Conservation (phyloP, 1,284 basidiomycete species). For the Ganoderma lingzhi region DNA sequence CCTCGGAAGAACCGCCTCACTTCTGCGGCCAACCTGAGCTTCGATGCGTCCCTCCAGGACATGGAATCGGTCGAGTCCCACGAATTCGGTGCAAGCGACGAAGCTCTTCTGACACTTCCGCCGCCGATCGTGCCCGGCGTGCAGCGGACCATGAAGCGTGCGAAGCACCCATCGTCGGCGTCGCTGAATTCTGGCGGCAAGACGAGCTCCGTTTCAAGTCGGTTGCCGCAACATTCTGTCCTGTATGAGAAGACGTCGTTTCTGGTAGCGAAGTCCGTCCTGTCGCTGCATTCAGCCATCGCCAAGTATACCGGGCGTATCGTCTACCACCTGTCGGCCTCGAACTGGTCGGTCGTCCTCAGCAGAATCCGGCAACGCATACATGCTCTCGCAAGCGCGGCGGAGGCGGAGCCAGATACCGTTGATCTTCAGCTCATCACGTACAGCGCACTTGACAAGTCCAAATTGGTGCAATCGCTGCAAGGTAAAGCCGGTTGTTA, state of each 20-base stretch:
- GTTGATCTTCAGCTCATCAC: slow-evolving; percentile 81
- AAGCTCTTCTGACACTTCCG: slow-evolving; percentile 21
- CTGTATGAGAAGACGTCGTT: slow-evolving; percentile 75
- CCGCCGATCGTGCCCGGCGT: slow-evolving; percentile 28
- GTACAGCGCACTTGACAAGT: slow-evolving; percentile 73
- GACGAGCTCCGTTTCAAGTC: slow-evolving; percentile 46
- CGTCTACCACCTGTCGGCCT: slow-evolving; percentile 88
- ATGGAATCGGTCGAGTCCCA: slow-evolving; percentile 65
- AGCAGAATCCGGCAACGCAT: slow-evolving; percentile 80
- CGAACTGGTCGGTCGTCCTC: slow-evolving; percentile 89
- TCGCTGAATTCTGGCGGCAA: slow-evolving; percentile 52
- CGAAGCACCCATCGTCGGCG: slow-evolving; percentile 48
- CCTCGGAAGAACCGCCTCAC: slow-evolving; percentile 64
- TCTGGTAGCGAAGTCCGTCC: slow-evolving; percentile 63
- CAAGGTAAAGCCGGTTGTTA: slow-evolving; percentile 54
- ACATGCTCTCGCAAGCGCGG: slow-evolving; percentile 61
- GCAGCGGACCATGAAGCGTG: slow-evolving; percentile 33
- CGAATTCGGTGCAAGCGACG: slow-evolving; percentile 35
- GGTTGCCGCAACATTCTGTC: slow-evolving; percentile 50
- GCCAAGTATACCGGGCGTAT: slow-evolving; percentile 79
- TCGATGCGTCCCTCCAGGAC: slow-evolving; percentile 75
- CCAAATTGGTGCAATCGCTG: slow-evolving; percentile 70
- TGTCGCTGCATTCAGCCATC: slow-evolving; percentile 68
- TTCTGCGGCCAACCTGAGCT: slow-evolving; percentile 68
- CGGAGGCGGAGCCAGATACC: slow-evolving; percentile 67